Conservation (phyloP, 768 basidiomycete genomes). For the Fomitopsis serialis region DNA sequence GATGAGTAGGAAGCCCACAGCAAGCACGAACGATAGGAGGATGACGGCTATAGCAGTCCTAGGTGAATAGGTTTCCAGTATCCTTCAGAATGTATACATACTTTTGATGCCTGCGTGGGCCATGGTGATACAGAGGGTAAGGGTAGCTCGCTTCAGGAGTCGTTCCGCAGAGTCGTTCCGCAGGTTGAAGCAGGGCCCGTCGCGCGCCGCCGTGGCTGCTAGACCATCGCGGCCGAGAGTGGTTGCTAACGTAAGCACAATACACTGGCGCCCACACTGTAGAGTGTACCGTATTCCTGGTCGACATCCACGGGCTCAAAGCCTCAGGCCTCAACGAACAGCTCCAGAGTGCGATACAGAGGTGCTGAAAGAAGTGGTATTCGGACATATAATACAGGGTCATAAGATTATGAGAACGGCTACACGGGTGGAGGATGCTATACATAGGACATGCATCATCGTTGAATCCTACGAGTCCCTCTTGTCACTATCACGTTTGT, state of each 20-base stretch:
- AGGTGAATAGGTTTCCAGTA: neutral
- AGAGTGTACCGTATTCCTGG: too few relatives aligned
- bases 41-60: constrained; percentile 69
- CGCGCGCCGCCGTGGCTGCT: too few relatives aligned
- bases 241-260: neutral
- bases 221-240: too few relatives aligned
- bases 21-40: constrained; percentile 93
- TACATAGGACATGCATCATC: neutral
- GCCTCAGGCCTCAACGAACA: too few relatives aligned
- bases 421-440: neutral
- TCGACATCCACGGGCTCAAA: too few relatives aligned
- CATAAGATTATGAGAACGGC: constrained; percentile 1
- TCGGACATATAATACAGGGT: neutral
- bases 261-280: neutral
- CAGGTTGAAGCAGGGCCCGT: too few relatives aligned
- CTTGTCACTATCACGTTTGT: constrained; percentile 24
- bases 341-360: too few relatives aligned
- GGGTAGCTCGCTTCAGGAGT: neutral
- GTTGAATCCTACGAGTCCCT: constrained; percentile 1
- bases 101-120: constrained; percentile 26
- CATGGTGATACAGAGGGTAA: constrained; percentile 8
- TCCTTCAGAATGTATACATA: constrained; percentile 10
- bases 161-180: neutral
- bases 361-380: too few relatives aligned
- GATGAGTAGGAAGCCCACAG: constrained; percentile 95